Evolutionary conservation across 2,329 filamentous ascomycete species (phyloP), one percentile per base, ranked within the genome.

Genomic region (Aureobasidium pullulans): DNA sequence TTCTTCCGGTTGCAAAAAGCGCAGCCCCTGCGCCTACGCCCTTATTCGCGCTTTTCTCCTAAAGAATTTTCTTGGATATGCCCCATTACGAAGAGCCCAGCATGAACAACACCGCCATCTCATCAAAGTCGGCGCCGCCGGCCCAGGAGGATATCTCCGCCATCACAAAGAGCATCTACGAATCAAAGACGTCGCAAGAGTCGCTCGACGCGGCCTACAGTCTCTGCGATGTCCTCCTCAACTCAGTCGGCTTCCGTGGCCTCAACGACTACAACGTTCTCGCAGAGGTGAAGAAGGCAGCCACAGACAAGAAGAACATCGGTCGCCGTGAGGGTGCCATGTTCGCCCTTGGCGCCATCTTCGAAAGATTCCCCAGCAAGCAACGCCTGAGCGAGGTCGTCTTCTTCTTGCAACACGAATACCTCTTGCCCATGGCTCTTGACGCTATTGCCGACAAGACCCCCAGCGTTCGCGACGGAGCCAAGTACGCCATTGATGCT

Each of bases 381-480:
- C 87, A 94, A 70, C 87, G 84, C 57, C 76, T 90, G 64, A 89
- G 85, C 73, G 92, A 97, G 76, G 84, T 89, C 53, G 77, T 91
- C 46, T 87, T 99, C 65, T 77, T 96, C 16, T 73, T 92, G n/a
- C 85, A 94, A 70, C 88, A 96, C 72, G 85, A 86, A 58, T 86
- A 84, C 59, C 73, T 96, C 61, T 76, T 96, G 9, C 73, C 81
- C 37, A 79, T 85, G 63, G 90, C 88, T 28, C 82, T 97, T 62
- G 94, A 99, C 68, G 85, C 87, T 8, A 81, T 99, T 50, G 82
- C 93, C 52, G 94, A 99, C 73, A 97, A 99, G 79, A 89, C 88
- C 54, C 78, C 86, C 52, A 87, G 95, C 7, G 91, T 97, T 49
- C 88, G 88, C 67, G 92, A 97, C 70, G 89, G 92, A 44, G 91